Evolutionary conservation across 306 rosid species (phyloP), one percentile per base, ranked within the genome.

Genomic region (Acacia confusa): DNA sequence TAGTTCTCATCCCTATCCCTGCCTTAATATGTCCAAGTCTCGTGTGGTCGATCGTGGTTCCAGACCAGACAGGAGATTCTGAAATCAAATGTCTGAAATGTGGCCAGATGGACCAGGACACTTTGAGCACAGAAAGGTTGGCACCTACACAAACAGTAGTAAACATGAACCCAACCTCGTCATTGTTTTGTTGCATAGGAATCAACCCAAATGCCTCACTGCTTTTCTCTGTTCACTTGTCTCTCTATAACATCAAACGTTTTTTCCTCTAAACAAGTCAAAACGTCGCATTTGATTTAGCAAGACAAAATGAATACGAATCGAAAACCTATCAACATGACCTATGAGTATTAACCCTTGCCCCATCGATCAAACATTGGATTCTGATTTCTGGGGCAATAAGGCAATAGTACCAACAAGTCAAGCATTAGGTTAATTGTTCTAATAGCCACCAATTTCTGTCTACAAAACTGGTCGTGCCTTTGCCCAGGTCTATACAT

Each of bases 361-460:
- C 24, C 7, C 19, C 20, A 6, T 52, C 19, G 7, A 6, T 52
- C 6, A 52, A 52, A 52, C 61, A 53, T n/a, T 53, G 61, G 61
- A 53, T 53, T 53, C 61, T 52, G 20, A n/a, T 7, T 15, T 72
- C 77, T 55, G 13, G 74, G 65, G 38, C 44, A 32, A n/a, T n/a
- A n/a, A 19, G 24, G n/a, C 34, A 63, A n/a, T n/a, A 16, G 0
- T 9, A 57, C 50, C 36, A 43, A 36, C 65, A 85, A 50, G 83
- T 82, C 88, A 84, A 78, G 74, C 22, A 41, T 44, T 75, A 52
- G 79, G 81, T 83, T 70, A 75, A 6, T 6, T 5, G 40, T 5
- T 19, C 43, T 32, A 65, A 53, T 25, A 68, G 58, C 73, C 50
- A 70, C 2, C 27, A 40, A 38, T 50, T 55, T 82, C 7, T 36